Evolutionary conservation across 257 asterid genomes (phyloP).

Genomic region (Ballota nigra): DNA sequence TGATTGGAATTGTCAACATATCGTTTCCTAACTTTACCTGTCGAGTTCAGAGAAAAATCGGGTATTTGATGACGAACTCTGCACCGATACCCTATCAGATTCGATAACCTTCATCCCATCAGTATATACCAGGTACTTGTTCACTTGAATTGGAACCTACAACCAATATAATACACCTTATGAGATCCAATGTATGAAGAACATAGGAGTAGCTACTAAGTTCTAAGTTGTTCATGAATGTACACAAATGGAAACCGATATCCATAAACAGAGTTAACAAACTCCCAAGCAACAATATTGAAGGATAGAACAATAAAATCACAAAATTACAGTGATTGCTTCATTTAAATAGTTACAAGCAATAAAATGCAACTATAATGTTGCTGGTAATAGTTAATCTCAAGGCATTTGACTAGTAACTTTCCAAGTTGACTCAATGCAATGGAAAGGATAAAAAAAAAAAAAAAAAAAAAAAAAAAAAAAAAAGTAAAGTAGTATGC

Average conservation of each 20-base stretch:
- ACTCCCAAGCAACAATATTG: background rate
- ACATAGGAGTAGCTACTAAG: too few relatives aligned
- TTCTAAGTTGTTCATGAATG: too few relatives aligned
- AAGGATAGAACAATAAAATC: background rate
- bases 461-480: background rate
- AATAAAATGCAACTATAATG: background rate
- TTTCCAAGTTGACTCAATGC: background rate
- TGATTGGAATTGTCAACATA: too few relatives aligned
- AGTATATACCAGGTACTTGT: constrained; percentile 46
- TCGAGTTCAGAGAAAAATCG: constrained; percentile 43
- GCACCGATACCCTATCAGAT: constrained; percentile 33
- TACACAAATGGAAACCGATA: background rate
- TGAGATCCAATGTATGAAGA: too few relatives aligned
- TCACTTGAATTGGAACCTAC: constrained; percentile 64
- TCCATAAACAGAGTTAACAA: background rate
- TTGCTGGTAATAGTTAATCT: background rate
- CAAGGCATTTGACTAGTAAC: background rate
- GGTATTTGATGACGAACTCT: constrained; percentile 29
- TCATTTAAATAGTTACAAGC: background rate
- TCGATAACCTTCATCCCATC: constrained; percentile 57
- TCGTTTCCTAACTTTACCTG: constrained; percentile 27
- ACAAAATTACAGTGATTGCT: too few relatives aligned
- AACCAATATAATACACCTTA: background rate
- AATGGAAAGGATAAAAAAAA: background rate
- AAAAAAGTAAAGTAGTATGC: background rate